Base-by-base conservation (phyloP, 2,329 filamentous ascomycete species). In the Aspergillus sp. region DNA sequence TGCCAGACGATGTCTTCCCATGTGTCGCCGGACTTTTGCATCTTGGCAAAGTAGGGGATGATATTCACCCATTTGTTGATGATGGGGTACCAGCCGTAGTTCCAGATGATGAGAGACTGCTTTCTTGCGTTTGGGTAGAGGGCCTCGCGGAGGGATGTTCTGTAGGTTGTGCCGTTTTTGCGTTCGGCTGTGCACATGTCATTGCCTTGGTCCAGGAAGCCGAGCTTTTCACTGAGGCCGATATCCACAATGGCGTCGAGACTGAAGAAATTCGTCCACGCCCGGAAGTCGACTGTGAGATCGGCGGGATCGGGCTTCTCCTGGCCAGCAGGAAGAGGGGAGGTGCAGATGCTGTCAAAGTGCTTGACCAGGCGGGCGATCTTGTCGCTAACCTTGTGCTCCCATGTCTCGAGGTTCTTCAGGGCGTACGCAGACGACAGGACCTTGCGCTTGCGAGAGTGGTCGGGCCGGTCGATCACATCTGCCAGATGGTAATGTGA, bases 191-290 rank as follows among this genome's bases (percentile, higher is more conserved):
- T 71, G 38, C 78, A 72, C 8, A 72, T 64, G 57, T 83, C 81
- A 51, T 78, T 68, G 2, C 81, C 82, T 20, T 70, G 66, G 44
- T 83, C 81, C 2, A 85, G 73, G 59, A 83, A 80, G 0, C 80
- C 78, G 2, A 84, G 74, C n/a, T 72, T 74, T 52, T 82, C 76
- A 1, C 74, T 78, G 0, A 84, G 71, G 1, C 81, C 82, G 65
- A 85, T 85, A 53, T 84, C 80, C 15, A 79, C 81, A 50, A 85
- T 84, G 2, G 81, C 82, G 56, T 85, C 82, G 13, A 84, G 71
- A 0, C 80, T 81, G 66, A 85, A 84, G 71, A 81, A 82, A 67
- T 83, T 85, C 22, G 76, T 74, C 78, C 78, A 85, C 5, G 72
- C 71, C 4, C 81, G 77, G 54, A 79, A 81, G 62, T 85, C 80